These are phyloP conservation scores for Geosmithia morbida DNA, from an alignment of 2,329 filamentous ascomycete genomes.

Conservation along the genomic window DNA sequence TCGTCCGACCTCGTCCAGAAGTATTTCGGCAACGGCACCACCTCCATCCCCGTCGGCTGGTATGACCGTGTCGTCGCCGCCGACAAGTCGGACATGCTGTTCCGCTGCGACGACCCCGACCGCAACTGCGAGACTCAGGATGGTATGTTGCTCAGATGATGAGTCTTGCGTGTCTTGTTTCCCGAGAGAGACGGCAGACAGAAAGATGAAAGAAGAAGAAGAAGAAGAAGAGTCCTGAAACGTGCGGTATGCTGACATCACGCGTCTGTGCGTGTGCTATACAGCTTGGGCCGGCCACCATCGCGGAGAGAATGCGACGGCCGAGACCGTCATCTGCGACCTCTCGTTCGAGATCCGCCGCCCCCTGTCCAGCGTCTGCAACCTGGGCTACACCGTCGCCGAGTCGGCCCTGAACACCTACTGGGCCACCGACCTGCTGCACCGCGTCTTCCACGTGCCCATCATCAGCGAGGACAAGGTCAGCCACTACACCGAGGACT, in stretches of 20 bases:
- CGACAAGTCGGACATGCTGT: constrained; percentile 40
- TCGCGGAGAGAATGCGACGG: constrained; percentile 48
- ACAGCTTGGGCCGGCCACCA: constrained; percentile 53
- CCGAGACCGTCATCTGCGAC: constrained; percentile 56
- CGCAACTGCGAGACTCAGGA: constrained; percentile 42
- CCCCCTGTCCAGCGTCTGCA: constrained; percentile 44
- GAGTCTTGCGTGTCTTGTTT: too few relatives aligned
- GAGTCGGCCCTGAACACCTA: constrained; percentile 40
- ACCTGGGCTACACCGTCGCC: constrained; percentile 46
- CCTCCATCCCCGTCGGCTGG: constrained; percentile 45
- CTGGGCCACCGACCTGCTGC: constrained; percentile 53
- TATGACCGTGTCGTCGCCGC: constrained; percentile 44
- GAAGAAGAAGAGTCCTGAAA: too few relatives aligned
- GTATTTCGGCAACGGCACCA: constrained; percentile 50
- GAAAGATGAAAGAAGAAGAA: too few relatives aligned
- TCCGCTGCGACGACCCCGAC: constrained; percentile 57
- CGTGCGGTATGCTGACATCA: too few relatives aligned
- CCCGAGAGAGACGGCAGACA: too few relatives aligned
- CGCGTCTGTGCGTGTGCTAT: background rate
- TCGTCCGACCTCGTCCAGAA: constrained; percentile 44
- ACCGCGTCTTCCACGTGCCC: constrained; percentile 51
- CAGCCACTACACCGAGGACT: constrained; percentile 47
- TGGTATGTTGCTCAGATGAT: constrained; percentile 16
- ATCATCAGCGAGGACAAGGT: constrained; percentile 43
- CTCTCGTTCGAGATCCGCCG: constrained; percentile 44